Percentiles rank a stretch among this genome's conserved stretches.
Evolutionary conservation across 306 rosid genomes (phyloP).

Genomic region (Acacia acuminata): DNA sequence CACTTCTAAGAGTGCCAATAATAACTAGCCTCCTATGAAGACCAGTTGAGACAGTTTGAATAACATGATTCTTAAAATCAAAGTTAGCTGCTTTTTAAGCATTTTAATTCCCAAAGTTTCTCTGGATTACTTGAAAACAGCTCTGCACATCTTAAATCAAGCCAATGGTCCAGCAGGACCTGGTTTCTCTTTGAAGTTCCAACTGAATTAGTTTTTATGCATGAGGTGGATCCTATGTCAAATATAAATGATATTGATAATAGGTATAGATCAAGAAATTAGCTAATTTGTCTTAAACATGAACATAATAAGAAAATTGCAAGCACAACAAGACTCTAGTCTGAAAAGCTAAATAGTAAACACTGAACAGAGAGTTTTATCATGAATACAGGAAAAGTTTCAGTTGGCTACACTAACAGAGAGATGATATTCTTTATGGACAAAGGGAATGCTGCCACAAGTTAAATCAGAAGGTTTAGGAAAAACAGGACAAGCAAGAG

Average conservation of each 20-base stretch:
- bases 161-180: neutral
- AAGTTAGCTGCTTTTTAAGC: neutral
- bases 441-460: neutral
- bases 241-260: neutral
- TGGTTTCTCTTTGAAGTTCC: neutral
- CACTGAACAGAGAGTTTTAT: neutral
- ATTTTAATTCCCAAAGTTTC: neutral
- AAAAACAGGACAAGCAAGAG: neutral
- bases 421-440: neutral
- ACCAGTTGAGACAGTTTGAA: neutral
- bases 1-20: neutral
- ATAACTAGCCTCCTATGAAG: neutral
- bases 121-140: neutral
- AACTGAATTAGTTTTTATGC: neutral
- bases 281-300: neutral
- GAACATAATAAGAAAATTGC: neutral
- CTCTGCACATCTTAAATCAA: neutral
- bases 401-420: neutral
- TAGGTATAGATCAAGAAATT: neutral
- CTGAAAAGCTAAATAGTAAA: too few species aligned
- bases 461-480: neutral
- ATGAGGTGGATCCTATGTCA: neutral
- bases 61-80: neutral
- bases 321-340: neutral
- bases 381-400: neutral